phyloP scores from a whole-genome alignment of 1,284 basidiomycete genomes.

The Singerocomus inundabilis region DNA sequence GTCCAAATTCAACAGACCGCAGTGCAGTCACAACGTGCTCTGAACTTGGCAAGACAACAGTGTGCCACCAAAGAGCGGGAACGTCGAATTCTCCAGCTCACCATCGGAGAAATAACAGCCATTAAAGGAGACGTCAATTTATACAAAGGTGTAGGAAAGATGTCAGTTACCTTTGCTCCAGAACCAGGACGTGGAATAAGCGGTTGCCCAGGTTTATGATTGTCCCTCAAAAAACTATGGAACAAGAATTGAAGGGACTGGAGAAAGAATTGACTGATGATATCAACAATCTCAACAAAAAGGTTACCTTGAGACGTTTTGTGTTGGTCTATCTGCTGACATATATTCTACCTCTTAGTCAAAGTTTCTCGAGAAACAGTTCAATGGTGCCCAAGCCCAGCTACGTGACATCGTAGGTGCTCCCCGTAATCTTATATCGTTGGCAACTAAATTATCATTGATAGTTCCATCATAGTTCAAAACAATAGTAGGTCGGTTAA shows the following conservation, averaged over 20 bases:
- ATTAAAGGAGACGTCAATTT: conserved; percentile 71
- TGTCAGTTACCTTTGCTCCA: conserved; percentile 49
- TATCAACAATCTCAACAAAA: conserved; percentile 75
- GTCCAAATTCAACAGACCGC: conserved; percentile 88
- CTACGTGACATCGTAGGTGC: conserved; percentile 75
- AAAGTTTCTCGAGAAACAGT: conserved; percentile 90
- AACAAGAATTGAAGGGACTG: conserved; percentile 66
- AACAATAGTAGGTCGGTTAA: conserved; percentile 37
- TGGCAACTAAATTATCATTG: conserved; percentile 2
- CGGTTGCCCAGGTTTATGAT: conserved; percentile 73
- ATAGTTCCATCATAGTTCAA: conserved; percentile 65
- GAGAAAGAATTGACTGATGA: conserved; percentile 84
- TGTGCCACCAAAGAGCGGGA: conserved; percentile 79
- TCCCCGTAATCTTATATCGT: not conserved
- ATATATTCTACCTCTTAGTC: conserved; percentile 43
- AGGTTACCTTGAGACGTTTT: conserved; percentile 38
- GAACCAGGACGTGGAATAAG: conserved; percentile 4
- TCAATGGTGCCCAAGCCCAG: conserved; percentile 84
- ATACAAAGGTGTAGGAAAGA: conserved; percentile 91
- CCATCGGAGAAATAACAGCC: conserved; percentile 70
- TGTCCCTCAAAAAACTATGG: conserved; percentile 79
- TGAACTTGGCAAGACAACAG: conserved; percentile 73
- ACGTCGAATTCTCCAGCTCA: conserved; percentile 82
- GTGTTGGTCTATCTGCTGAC: conserved; percentile 3
- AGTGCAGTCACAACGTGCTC: conserved; percentile 74